These are phyloP conservation scores for Trametopsis cervina DNA, from an alignment of 768 basidiomycete species.

Conservation along the genomic window DNA sequence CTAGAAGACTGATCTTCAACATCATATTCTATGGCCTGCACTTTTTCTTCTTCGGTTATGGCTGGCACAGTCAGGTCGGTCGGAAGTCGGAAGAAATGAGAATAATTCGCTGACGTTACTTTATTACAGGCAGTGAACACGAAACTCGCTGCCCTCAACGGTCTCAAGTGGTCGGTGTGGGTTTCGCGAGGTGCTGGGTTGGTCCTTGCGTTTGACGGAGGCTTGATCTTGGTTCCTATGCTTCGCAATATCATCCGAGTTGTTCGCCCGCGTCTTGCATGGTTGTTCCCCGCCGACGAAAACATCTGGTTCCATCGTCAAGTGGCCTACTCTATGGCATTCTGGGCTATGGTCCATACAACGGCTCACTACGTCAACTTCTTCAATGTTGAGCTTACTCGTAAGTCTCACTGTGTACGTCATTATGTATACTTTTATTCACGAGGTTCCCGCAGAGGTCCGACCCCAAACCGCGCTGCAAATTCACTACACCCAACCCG, in stretches of 20 bases:
- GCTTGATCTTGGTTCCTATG: slow-evolving; percentile 83
- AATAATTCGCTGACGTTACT: slow-evolving; percentile 2
- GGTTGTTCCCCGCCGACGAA: slow-evolving; percentile 89
- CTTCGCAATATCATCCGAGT: slow-evolving; percentile 82
- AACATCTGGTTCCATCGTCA: slow-evolving; percentile 96
- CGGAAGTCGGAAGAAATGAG: neutral
- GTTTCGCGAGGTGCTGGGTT: slow-evolving; percentile 87
- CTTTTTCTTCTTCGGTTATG: slow-evolving; percentile 67
- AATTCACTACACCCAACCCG: slow-evolving; percentile 85
- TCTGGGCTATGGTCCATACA: slow-evolving; percentile 89
- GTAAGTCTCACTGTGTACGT: slow-evolving; percentile 34
- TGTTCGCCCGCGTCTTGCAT: slow-evolving; percentile 72
- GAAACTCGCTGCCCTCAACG: slow-evolving; percentile 69
- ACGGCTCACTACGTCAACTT: slow-evolving; percentile 94
- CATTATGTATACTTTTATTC: neutral
- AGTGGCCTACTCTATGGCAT: slow-evolving; percentile 90
- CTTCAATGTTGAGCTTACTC: slow-evolving; percentile 83
- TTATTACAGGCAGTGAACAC: slow-evolving; percentile 46
- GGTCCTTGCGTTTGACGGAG: slow-evolving; percentile 81
- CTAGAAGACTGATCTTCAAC: slow-evolving; percentile 65
- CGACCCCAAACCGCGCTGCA: slow-evolving; percentile 69
- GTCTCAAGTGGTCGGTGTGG: slow-evolving; percentile 82
- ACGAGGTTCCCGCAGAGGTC: slow-evolving; percentile 49
- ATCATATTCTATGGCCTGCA: slow-evolving; percentile 78
- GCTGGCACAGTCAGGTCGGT: slow-evolving; percentile 81